Base-by-base conservation (phyloP, 768 basidiomycete genomes). In the Rhodocollybia butyracea region DNA sequence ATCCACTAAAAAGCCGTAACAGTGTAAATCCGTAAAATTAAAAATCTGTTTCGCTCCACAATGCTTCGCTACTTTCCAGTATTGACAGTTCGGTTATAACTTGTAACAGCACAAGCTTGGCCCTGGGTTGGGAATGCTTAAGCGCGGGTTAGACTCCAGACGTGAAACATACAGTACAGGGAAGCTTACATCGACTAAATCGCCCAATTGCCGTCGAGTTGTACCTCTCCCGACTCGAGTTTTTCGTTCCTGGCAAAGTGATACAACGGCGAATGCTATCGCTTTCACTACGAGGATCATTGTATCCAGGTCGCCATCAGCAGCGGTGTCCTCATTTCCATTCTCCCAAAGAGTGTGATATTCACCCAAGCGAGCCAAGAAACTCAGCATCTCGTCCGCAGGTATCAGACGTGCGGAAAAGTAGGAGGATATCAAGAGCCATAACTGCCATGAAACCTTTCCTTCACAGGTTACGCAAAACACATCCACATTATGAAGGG, bases 11-110 rank as follows among this genome's bases (percentile, higher is more conserved):
- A 32, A 34, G 26, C n/a, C n/a, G 38, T 22, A 50, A 36, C 11
- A 38, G 8, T 17, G 17, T 19, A 5, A 13, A 19, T 15, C 21
- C 12, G 12, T 38, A 15, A 19, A 13, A 30, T n/a, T 13, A 17
- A 34, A 8, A 36, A 21, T 50, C 36, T 38, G 11, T 19, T 5
- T 38, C 40, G 26, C 42, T 21, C 84, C 79, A 85, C 29, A 65
- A 60, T 40, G 73, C 69, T 45, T 69, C 65, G 59, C 83, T 83
- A 56, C 77, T 76, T 54, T 83, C 76, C 57, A 85, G 67, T 36
- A 86, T 68, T 3, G 83, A 82, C 31, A 68, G 62, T 58, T 85
- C 83, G 4, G 72, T 72, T 59, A 84, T 68, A 41, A 76, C 74
- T 48, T 83, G 58, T 6, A 71, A 67, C 31, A 85, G 58, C 17